Evolutionary conservation across 139 green algal genomes (phyloP).

Genomic region (Chlamydomonas asymmetrica): DNA sequence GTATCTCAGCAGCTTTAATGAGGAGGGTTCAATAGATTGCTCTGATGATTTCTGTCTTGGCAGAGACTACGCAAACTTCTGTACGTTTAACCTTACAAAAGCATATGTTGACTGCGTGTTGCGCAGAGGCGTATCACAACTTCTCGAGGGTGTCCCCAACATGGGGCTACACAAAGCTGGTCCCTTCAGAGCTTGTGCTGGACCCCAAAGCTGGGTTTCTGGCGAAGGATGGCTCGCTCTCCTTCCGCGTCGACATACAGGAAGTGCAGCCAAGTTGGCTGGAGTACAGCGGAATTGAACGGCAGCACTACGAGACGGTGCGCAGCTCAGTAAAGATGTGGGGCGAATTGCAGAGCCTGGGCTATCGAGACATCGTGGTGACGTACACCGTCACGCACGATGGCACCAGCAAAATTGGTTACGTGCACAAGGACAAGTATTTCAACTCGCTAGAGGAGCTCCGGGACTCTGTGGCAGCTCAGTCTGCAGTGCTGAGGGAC

Average conservation of each 20-base stretch:
- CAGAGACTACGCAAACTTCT: not conserved
- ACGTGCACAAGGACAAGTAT: not conserved
- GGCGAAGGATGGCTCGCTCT: not conserved
- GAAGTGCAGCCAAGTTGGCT: constrained; percentile 5
- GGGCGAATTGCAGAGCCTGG: not conserved
- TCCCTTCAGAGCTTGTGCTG: not conserved
- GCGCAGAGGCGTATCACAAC: constrained; percentile 8
- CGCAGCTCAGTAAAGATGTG: not conserved
- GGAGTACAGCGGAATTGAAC: constrained; percentile 4
- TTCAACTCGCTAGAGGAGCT: constrained; percentile 1
- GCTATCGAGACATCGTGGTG: not conserved
- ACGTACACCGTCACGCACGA: constrained; percentile 2
- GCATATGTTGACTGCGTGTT: not conserved
- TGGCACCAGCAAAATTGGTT: not conserved
- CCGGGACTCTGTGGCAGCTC: not conserved
- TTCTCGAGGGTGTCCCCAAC: not conserved
- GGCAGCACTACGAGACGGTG: constrained; percentile 16
- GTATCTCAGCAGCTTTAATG: not conserved
- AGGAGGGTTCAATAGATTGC: no score
- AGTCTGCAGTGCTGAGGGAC: not conserved
- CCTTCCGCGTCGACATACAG: not conserved
- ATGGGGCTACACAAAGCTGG: constrained; percentile 5
- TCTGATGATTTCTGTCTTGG: not conserved
- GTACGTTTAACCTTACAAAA: not conserved
- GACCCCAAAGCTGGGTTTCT: constrained; percentile 11